Evolutionary conservation across 768 basidiomycete species (phyloP), one percentile per base, ranked within the genome.

Genomic region (Pisolithus marmoratus): DNA sequence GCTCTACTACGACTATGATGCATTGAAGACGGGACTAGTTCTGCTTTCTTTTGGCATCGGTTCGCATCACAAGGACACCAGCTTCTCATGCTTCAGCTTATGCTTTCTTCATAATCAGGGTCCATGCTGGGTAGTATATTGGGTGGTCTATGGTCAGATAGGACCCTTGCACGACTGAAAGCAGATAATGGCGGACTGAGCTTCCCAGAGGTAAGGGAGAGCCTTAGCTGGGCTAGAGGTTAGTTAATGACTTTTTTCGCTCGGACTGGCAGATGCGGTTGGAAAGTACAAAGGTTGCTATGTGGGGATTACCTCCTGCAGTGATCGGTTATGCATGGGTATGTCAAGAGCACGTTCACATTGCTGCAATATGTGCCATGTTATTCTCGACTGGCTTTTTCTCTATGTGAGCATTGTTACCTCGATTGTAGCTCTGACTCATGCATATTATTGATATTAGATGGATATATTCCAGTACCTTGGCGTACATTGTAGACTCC

Each of bases 401-500:
- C 54, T 76, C 80, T 3, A 82, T 90, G 89, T 90, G 54, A 58
- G 83, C 14, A n/a, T 8, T 12, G 14, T 8, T n/a, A n/a, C n/a
- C n/a, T 34, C 24, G 7, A 34, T 24, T 11, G 36, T 8, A 17
- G 22, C 8, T 29, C 19, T 20, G 34, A 4, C 29, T 57, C n/a
- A 51, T 14, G 8, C 6, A 27, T 27, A 9, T 5, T n/a, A 34
- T 14, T 12, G 34, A 34, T 4, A 5, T 34, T 3, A 82, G 79
- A 62, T 74, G 74, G 67, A 81, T 84, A 47, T 87, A 88, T 63
- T 70, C 84, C 0, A 83, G 80, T 41, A 84, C 87, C 0, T 71
- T 96, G 31, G 85, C 93, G 0, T 94, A 93, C 62, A 80, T 94
- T 31, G 90, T 94, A 3, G 93, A 96, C 62, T 82, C 90, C 8